phyloP scores from a whole-genome alignment of 2,329 filamentous ascomycete genomes.

The Fusarium sp. region DNA sequence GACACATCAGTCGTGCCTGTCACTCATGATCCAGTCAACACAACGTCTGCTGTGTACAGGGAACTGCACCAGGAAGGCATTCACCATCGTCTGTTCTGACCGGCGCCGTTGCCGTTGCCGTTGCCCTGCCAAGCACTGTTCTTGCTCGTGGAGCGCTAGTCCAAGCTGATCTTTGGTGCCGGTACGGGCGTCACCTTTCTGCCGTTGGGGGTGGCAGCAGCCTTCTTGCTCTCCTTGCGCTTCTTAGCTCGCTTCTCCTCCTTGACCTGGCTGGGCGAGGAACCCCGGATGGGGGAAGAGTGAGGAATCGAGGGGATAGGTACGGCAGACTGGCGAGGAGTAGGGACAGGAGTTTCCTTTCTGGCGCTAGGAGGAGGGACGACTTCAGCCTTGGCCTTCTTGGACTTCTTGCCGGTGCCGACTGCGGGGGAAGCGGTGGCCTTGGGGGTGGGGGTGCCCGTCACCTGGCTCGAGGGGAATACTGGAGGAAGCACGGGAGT shows the following conservation, averaged over 20 bases:
- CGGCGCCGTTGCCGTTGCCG: background rate
- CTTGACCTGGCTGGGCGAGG: constrained; percentile 39
- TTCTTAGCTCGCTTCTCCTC: constrained; percentile 46
- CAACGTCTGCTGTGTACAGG: background rate
- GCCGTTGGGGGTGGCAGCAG: constrained; percentile 33
- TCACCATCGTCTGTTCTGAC: background rate
- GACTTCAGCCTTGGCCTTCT: constrained; percentile 43
- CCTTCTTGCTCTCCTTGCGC: constrained; percentile 40
- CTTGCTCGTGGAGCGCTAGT: constrained; percentile 33
- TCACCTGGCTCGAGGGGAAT: constrained; percentile 33
- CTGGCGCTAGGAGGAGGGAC: constrained; percentile 13
- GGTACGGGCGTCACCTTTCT: constrained; percentile 44
- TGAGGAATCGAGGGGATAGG: constrained; percentile 51
- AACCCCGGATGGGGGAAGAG: constrained; percentile 33
- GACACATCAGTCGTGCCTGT: background rate
- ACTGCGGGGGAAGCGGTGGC: constrained; percentile 34
- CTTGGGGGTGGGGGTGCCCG: constrained; percentile 39
- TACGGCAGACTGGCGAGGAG: constrained; percentile 44
- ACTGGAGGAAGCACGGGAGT: constrained; percentile 48
- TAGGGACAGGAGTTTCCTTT: constrained; percentile 45
- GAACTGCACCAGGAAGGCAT: background rate
- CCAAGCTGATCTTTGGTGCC: constrained; percentile 34
- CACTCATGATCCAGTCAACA: background rate
- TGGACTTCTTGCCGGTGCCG: constrained; percentile 41
- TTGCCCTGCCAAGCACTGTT: constrained; percentile 4